phyloP scores from a whole-genome alignment of 108 stramenopile genomes.

The Nitzschia palea region DNA sequence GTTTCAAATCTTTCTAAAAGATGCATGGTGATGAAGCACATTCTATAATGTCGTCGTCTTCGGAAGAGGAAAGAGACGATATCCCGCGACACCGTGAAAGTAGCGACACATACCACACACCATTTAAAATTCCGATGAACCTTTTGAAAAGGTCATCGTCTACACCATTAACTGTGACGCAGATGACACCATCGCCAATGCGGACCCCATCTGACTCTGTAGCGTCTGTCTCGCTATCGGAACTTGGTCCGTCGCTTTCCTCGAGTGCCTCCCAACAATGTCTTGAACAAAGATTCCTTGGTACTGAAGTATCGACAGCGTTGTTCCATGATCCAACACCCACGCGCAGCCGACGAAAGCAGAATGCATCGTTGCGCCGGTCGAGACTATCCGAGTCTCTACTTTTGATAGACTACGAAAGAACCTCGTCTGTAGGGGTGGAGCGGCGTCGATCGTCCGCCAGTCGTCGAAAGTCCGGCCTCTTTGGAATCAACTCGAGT shows the following conservation, averaged over 20 bases:
- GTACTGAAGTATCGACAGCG: background rate
- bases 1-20: too few species aligned
- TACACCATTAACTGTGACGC: conserved; percentile 8
- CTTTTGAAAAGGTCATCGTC: background rate
- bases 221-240: too few species aligned
- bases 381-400: conserved; percentile 20
- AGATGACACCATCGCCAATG: conserved; percentile 16
- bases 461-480: background rate
- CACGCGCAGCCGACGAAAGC: conserved; percentile 14
- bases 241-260: too few species aligned
- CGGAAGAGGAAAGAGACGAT: conserved; percentile 25
- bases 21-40: too few species aligned
- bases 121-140: background rate
- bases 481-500: background rate
- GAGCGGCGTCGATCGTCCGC: background rate
- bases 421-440: background rate
- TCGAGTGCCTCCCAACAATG: too few species aligned
- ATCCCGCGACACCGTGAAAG: background rate
- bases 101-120: background rate
- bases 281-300: conserved; percentile 7
- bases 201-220: too few species aligned
- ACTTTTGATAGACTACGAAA: conserved; percentile 11
- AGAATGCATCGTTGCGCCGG: conserved; percentile 1
- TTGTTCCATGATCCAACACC: conserved; percentile 11
- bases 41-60: conserved; percentile 5